Base-by-base conservation (phyloP, 176 grass and related monocot genomes). In the Dendrocalamus sinicus region DNA sequence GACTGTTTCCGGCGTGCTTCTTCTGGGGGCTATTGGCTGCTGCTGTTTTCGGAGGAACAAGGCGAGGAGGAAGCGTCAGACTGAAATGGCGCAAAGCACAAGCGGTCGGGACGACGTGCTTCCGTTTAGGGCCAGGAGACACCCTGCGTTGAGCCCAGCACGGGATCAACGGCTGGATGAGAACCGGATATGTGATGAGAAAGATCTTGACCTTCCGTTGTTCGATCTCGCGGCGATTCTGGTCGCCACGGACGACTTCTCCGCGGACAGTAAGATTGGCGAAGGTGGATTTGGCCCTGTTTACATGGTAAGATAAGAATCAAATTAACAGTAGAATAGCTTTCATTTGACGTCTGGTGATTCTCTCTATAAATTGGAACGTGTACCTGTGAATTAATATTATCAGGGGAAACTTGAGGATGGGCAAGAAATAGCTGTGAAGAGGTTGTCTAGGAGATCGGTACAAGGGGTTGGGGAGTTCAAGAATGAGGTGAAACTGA, bases 201-300 rank as follows among this genome's bases (percentile, higher is more conserved):
- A 86, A 54, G 83, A 90, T 44, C 83, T 90, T 2, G 88, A 90
- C 35, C 88, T 90, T 30, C 88, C 88, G 2, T 24, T 90, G 32
- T 55, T 86, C 8, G 88, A 77, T 47, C 78, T 90, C 16, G 52
- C 24, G 19, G 71, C 39, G 44, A 47, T 90, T 60, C 35, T 54
- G 37, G 64, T 20, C 9, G 72, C 83, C 23, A 92, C 91, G 0
- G 67, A 73, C 8, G 80, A 70, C 47, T 92, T 93, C 23, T 37
- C 91, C 8, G 22, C 46, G 0, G 44, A 54, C 7, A 81, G 63
- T 14, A 85, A 90, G 79, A 84, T 93, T 13, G 88, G 88, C 7
- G 67, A 90, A 47, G 91, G 91, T 9, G 91, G 91, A 12, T 93
- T 93, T 53, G 91, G 91, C 24, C 81, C 81, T 17, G 91, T 93